Evolutionary conservation across 345 rosid species (phyloP).

Genomic region (Trapa incisa): DNA sequence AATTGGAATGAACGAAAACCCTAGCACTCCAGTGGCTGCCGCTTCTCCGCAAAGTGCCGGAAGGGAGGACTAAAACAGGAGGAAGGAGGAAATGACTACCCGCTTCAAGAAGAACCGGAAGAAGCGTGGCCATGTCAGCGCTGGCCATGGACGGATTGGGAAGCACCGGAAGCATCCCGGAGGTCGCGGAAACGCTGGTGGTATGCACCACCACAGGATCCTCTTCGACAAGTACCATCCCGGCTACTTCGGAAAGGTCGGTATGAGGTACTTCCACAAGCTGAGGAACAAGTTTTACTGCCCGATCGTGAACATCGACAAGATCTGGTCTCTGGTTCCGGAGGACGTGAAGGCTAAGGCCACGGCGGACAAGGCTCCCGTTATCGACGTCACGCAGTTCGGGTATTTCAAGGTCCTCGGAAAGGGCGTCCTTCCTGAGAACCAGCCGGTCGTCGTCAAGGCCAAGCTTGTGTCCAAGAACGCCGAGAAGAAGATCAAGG

Average conservation of each 20-base stretch:
- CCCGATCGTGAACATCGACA: constrained; percentile 59
- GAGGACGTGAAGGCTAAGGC: constrained; percentile 44
- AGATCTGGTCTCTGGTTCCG: constrained; percentile 54
- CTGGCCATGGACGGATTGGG: constrained; percentile 73
- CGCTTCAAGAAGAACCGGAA: constrained; percentile 40
- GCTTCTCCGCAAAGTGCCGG: neutral
- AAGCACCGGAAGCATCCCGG: constrained; percentile 71
- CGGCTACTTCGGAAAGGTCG: constrained; percentile 50
- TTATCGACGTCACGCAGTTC: constrained; percentile 50
- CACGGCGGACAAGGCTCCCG: constrained; percentile 33
- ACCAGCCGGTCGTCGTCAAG: constrained; percentile 44
- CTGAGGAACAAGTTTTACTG: constrained; percentile 48
- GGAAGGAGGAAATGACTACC: constrained; percentile 16
- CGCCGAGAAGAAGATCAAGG: constrained; percentile 67
- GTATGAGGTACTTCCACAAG: constrained; percentile 53
- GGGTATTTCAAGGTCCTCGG: constrained; percentile 53
- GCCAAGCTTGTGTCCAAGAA: constrained; percentile 52
- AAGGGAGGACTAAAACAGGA: too few relatives aligned
- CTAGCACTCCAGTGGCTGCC: constrained; percentile 5
- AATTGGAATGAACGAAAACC: constrained; percentile 2
- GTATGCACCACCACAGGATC: constrained; percentile 66
- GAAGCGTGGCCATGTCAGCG: constrained; percentile 74
- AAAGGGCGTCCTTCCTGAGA: constrained; percentile 37
- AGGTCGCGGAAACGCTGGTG: constrained; percentile 52
- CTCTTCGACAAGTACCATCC: constrained; percentile 74